Conservation (phyloP, 2,329 filamentous ascomycete species). For the Metarhizium humberi region DNA sequence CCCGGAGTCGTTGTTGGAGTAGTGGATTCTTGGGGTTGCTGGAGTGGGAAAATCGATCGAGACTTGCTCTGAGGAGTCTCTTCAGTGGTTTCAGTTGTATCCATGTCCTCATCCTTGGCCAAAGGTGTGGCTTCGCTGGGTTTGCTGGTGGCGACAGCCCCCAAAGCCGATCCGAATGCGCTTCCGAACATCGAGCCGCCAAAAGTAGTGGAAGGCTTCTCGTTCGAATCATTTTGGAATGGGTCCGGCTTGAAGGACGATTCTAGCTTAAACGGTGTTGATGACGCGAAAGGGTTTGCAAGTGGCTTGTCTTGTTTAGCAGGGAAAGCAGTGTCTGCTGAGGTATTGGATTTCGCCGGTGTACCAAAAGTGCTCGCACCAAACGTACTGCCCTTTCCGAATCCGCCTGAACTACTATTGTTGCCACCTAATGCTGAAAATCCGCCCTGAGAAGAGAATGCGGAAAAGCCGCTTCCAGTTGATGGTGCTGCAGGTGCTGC, state of each 20-base stretch:
- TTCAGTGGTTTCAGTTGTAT: slow-evolving; percentile 23
- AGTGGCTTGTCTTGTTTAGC: slow-evolving; percentile 18
- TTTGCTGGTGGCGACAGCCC: slow-evolving; percentile 32
- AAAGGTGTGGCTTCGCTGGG: slow-evolving; percentile 22
- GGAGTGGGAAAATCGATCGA: slow-evolving; percentile 20
- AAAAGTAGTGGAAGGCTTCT: slow-evolving; percentile 32
- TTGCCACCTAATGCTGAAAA: slow-evolving; percentile 40
- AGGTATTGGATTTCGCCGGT: slow-evolving; percentile 9
- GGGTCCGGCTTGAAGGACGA: slow-evolving; percentile 60
- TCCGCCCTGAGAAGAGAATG: slow-evolving; percentile 44
- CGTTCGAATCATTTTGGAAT: slow-evolving; percentile 48
- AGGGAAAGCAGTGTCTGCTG: slow-evolving; percentile 18
- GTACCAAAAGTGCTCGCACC: slow-evolving; percentile 23
- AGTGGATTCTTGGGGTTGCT: slow-evolving; percentile 24
- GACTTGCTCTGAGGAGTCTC: slow-evolving; percentile 28
- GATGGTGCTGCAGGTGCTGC: slow-evolving; percentile 20
- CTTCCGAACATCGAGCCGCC: slow-evolving; percentile 49
- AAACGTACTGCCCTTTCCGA: slow-evolving; percentile 29
- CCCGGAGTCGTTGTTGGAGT: slow-evolving; percentile 45
- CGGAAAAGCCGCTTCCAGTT: slow-evolving; percentile 42
- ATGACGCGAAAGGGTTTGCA: slow-evolving; percentile 9
- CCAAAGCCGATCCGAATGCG: slow-evolving; percentile 50
- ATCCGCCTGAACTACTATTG: slow-evolving; percentile 24
- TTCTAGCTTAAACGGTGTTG: slow-evolving; percentile 55
- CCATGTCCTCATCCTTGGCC: slow-evolving; percentile 46